Evolutionary conservation across 768 basidiomycete species (phyloP).

Genomic region (Termitomyces sp.): DNA sequence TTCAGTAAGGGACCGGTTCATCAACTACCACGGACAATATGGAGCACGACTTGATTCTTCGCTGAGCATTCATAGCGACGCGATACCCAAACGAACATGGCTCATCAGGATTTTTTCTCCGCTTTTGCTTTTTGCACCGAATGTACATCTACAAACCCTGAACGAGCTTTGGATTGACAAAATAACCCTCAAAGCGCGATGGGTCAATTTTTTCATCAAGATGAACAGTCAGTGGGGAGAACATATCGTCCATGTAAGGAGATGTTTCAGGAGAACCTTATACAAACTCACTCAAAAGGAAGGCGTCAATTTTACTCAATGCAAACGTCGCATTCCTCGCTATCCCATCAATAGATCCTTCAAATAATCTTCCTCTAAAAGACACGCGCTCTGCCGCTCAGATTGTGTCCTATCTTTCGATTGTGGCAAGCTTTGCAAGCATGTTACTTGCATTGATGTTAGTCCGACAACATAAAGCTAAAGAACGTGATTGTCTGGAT

Average conservation of each 20-base stretch:
- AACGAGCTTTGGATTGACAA: slow-evolving; percentile 44
- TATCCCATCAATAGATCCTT: slow-evolving; percentile 34
- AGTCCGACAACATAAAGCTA: slow-evolving; percentile 33
- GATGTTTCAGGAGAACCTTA: neutral
- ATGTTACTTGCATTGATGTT: slow-evolving; percentile 41
- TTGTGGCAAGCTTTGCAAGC: slow-evolving; percentile 34
- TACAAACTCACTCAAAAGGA: slow-evolving; percentile 23
- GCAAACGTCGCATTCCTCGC: slow-evolving; percentile 46
- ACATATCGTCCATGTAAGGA: slow-evolving; percentile 17
- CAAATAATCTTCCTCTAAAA: slow-evolving; percentile 19
- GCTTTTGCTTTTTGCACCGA: slow-evolving; percentile 39
- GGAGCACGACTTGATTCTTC: slow-evolving; percentile 34
- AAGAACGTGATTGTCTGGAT: slow-evolving; percentile 20
- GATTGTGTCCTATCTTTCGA: slow-evolving; percentile 38
- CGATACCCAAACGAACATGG: slow-evolving; percentile 27
- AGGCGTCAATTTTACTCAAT: slow-evolving; percentile 47
- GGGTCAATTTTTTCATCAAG: slow-evolving; percentile 32
- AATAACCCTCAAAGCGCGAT: slow-evolving; percentile 28
- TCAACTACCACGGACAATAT: slow-evolving; percentile 38
- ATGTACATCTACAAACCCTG: slow-evolving; percentile 33
- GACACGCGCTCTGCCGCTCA: slow-evolving; percentile 23
- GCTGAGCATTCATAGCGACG: slow-evolving; percentile 14
- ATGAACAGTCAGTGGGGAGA: slow-evolving; percentile 22
- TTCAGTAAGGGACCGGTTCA: slow-evolving; percentile 20
- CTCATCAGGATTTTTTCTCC: slow-evolving; percentile 37